These are phyloP conservation scores for Diaporthe sp. DNA, from an alignment of 2,329 filamentous ascomycete species.

Conservation along the genomic window DNA sequence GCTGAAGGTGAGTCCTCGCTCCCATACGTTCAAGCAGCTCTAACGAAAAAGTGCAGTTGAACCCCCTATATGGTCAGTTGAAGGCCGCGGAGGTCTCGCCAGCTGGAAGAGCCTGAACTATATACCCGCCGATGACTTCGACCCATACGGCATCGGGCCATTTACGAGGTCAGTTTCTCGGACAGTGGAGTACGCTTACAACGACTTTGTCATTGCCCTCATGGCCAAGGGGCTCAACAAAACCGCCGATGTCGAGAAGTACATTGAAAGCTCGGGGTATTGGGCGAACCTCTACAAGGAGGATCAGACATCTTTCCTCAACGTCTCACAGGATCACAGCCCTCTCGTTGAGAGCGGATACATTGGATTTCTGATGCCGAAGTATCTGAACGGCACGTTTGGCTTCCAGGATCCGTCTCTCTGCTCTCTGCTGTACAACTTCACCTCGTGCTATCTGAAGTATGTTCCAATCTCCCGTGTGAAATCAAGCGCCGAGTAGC, in stretches of 20 bases:
- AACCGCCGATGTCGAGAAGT: constrained; percentile 68
- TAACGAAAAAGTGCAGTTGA: constrained; percentile 56
- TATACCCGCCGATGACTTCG: constrained; percentile 76
- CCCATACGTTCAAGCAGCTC: background rate
- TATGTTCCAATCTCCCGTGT: background rate
- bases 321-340: constrained; percentile 41
- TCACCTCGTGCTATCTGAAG: constrained; percentile 44
- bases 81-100: constrained; percentile 76
- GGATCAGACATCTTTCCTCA: constrained; percentile 65
- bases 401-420: constrained; percentile 74
- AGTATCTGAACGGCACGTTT: constrained; percentile 75
- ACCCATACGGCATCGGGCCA: constrained; percentile 71
- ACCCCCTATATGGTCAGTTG: constrained; percentile 75
- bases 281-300: constrained; percentile 76
- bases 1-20: constrained; percentile 60
- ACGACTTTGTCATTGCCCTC: constrained; percentile 76
- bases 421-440: constrained; percentile 67
- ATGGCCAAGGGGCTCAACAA: constrained; percentile 70
- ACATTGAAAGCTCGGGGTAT: constrained; percentile 68
- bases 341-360: constrained; percentile 68
- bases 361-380: constrained; percentile 76
- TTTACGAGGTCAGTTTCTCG: constrained; percentile 77
- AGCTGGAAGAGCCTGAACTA: constrained; percentile 79
- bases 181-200: constrained; percentile 81
- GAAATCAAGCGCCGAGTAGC: background rate